Base-by-base conservation (phyloP, 2,329 filamentous ascomycete genomes). In the Dactylellina cionopaga region DNA sequence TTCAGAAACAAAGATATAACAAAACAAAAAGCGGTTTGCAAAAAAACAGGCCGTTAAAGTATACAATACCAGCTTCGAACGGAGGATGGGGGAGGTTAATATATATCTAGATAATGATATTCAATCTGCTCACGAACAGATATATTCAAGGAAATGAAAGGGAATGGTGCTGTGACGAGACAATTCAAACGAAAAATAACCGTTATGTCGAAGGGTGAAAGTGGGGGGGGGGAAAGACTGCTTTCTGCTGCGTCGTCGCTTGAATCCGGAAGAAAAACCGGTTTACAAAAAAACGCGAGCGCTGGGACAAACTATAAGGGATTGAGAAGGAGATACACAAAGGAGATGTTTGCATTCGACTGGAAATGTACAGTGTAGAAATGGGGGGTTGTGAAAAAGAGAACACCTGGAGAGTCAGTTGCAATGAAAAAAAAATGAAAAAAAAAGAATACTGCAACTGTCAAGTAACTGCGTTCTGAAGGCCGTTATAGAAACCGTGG, bases 11-110 rank as follows among this genome's bases (percentile, higher is more conserved):
- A 29, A 13, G 44, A 55, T 55, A 27, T 19, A 29, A 72, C n/a
- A n/a, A n/a, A n/a, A n/a, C n/a, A n/a, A n/a, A n/a, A n/a, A n/a
- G n/a, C n/a, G n/a, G n/a, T n/a, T n/a, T n/a, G 70, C 60, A 74
- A 39, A 68, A 65, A 70, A 52, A 39, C 59, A 51, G 74, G 64
- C 58, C 54, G 65, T 65, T 73, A n/a, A n/a, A n/a, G n/a, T n/a
- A 72, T 60, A 75, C 63, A 59, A 69, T 71, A 72, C 74, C 70
- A 76, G 58, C 66, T 71, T 63, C 58, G 47, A 71, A 58, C 47
- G 49, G 65, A 47, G 11, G 17, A 39, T 22, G 27, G 13, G 37
- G n/a, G 19, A 24, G 7, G n/a, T 10, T 31, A 22, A 41, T n/a
- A n/a, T n/a, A n/a, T n/a, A n/a, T n/a, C n/a, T n/a, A 19, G 33